phyloP scores from a whole-genome alignment of 176 grass and related monocot genomes.

The Oryza officinalis region DNA sequence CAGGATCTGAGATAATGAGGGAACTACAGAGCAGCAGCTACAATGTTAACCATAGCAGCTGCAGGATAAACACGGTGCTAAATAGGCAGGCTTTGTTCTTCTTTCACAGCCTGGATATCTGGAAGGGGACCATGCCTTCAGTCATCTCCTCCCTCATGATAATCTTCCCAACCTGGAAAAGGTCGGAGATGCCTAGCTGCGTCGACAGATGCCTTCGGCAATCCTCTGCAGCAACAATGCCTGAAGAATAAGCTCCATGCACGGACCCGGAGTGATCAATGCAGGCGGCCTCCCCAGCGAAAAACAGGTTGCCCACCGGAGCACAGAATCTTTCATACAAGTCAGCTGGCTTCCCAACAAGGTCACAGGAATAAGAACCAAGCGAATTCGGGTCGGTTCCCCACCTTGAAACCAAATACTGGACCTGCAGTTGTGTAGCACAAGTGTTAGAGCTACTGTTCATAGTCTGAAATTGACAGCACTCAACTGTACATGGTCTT shows the following conservation, averaged over 20 bases:
- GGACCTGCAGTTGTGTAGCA: constrained; percentile 48
- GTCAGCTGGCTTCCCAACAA: constrained; percentile 91
- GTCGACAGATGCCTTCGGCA: constrained; percentile 68
- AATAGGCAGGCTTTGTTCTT: background rate
- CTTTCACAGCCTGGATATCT: constrained; percentile 86
- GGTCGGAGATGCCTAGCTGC: constrained; percentile 66
- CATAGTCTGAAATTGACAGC: background rate
- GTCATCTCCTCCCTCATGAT: constrained; percentile 76
- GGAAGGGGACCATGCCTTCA: constrained; percentile 84
- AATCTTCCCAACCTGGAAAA: constrained; percentile 62
- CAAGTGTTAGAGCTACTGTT: background rate
- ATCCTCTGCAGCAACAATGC: constrained; percentile 68
- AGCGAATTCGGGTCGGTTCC: constrained; percentile 82
- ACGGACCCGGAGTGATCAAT: constrained; percentile 89
- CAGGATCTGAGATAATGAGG: background rate
- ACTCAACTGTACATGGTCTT: background rate
- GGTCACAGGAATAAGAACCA: constrained; percentile 87
- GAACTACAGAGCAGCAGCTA: background rate
- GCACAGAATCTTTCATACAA: constrained; percentile 93
- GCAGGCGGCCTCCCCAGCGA: constrained; percentile 92
- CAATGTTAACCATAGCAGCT: background rate
- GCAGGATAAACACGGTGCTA: background rate
- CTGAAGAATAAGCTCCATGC: constrained; percentile 92
- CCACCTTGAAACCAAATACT: constrained; percentile 91
- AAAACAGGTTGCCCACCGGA: constrained; percentile 88